Evolutionary conservation across 176 grass and related monocot genomes (phyloP), one percentile per base, ranked within the genome.

Genomic region (Puccinellia tenuiflora): DNA sequence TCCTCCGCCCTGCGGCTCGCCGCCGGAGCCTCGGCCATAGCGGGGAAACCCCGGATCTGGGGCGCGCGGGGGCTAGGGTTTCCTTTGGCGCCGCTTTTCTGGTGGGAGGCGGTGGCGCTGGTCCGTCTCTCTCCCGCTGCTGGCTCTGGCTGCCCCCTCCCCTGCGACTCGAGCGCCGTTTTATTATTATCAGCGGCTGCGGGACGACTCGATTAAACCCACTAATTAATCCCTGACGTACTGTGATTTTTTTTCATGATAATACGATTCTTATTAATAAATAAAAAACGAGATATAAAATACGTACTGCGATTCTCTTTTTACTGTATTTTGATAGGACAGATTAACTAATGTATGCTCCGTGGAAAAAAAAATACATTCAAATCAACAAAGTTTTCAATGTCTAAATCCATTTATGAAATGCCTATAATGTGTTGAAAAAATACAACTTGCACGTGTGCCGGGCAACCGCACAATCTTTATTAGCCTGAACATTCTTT

Each of bases 51-150:
- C 79, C 29, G 76, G 84, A 90, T 90, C 88, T 87, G 84, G 18
- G 74, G 3, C 74, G 88, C 40, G 64, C 43, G 35, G 43, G 43
- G 29, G 29, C 79, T 94, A 94, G 89, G 92, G 89, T 92, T 94
- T 73, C 7, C 1, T 87, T 78, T 77, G 72, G 62, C 30, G 82
- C 83, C 81, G 33, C 81, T 45, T 47, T 77, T 48, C 80, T 57
- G 28, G 57, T 79, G 78, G 62, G 75, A 79, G 84, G 64, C 40
- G 82, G 13, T 76, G 62, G 76, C 67, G 72, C 83, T 81, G 67
- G 68, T 37, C 76, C 56, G 83, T 80, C 69, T 77, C 79, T 38
- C 83, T 31, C 52, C 83, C 88, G 28, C 85, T 56, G 73, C 68
- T 42, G 76, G 10, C 42, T 18, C 14, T 31, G 28, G 45, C 39